Conservation (phyloP, 495 filamentous ascomycete genomes). For the Talaromyces thailandensis region DNA sequence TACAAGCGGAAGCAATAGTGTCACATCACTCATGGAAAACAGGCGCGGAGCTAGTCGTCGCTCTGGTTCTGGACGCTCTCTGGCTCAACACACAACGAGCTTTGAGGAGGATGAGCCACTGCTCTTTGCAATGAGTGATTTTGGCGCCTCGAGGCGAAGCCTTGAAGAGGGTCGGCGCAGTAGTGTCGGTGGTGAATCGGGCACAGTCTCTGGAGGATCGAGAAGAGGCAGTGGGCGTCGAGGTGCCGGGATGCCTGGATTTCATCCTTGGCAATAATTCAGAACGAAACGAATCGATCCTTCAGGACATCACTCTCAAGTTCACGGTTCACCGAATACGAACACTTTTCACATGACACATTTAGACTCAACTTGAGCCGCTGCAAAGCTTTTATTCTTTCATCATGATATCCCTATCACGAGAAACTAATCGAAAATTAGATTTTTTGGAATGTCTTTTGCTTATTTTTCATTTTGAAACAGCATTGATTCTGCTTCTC, state of each 20-base stretch:
- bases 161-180: conserved; percentile 58
- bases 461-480: background rate
- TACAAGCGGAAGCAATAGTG: conserved; percentile 43
- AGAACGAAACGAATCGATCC: background rate
- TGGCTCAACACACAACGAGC: conserved; percentile 22
- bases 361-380: background rate
- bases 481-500: background rate
- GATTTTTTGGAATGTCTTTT: conserved; percentile 1
- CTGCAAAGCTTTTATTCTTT: background rate
- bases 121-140: conserved; percentile 82
- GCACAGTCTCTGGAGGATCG: conserved; percentile 20
- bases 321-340: background rate
- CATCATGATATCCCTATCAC: background rate
- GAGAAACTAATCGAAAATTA: background rate
- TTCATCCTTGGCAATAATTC: conserved; percentile 22
- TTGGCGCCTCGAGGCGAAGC: conserved; percentile 60
- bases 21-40: conserved; percentile 24
- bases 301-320: background rate
- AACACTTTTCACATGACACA: background rate
- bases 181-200: conserved; percentile 26
- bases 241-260: conserved; percentile 23
- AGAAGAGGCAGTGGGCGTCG: conserved; percentile 33
- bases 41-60: conserved; percentile 28
- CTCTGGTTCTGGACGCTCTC: conserved; percentile 21
- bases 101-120: conserved; percentile 70